Conservation (phyloP, 140 eudicot genomes). For the Oenanthe javanica region DNA sequence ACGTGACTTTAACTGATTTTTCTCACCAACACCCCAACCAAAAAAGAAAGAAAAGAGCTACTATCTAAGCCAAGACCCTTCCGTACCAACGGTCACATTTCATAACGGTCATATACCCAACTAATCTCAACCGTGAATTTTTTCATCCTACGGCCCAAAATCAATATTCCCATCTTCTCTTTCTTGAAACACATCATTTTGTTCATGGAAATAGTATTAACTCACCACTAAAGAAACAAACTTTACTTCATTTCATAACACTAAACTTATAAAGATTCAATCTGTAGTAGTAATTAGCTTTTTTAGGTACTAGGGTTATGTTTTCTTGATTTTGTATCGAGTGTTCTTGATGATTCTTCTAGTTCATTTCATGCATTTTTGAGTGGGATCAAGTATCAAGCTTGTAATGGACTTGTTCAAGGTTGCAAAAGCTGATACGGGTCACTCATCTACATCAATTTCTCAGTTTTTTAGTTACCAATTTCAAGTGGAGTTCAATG, state of each 20-base stretch:
- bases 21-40: too few species aligned
- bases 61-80: too few species aligned
- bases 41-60: too few species aligned
- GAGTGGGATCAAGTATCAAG: neutral
- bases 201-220: neutral
- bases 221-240: neutral
- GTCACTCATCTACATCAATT: neutral
- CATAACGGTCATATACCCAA: conserved; percentile 55
- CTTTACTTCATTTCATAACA: neutral
- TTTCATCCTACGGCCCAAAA: neutral
- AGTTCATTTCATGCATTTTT: neutral
- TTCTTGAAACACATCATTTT: neutral
- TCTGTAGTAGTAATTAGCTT: neutral
- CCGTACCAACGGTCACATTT: conserved; percentile 58
- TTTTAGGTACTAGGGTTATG: neutral
- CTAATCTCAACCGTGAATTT: conserved; percentile 31
- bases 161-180: neutral
- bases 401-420: neutral
- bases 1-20: conserved; percentile 35
- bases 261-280: neutral
- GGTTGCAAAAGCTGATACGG: neutral
- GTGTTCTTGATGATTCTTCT: neutral
- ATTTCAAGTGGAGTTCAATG: conserved; percentile 29
- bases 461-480: conserved; percentile 30
- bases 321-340: neutral